A percentile compares a stretch with the other conserved stretches of the same genome.
These are phyloP conservation scores for Myriosclerotinia duriaeana DNA, from an alignment of 2,329 filamentous ascomycete genomes.

Conservation along the genomic window DNA sequence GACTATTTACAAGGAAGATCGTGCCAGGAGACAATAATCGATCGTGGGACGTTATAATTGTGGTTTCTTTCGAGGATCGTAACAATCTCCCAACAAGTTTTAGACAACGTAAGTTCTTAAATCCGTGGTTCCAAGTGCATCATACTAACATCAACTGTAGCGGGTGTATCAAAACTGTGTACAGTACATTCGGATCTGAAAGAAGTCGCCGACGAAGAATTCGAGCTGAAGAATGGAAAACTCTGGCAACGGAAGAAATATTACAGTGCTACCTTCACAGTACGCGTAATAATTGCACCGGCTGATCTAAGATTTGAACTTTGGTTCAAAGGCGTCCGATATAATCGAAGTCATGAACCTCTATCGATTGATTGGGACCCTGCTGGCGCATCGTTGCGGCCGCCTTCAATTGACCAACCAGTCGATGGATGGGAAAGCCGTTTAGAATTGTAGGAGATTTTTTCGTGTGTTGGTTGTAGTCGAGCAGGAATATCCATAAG, in stretches of 20 bases:
- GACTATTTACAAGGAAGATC: slow-evolving; percentile 42
- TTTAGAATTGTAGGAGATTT: neutral
- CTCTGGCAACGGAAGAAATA: slow-evolving; percentile 43
- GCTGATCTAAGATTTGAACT: slow-evolving; percentile 53
- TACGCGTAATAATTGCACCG: slow-evolving; percentile 55
- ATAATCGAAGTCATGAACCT: slow-evolving; percentile 25
- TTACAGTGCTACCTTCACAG: slow-evolving; percentile 48
- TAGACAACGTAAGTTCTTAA: slow-evolving; percentile 41
- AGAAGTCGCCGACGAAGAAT: slow-evolving; percentile 44
- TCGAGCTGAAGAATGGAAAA: slow-evolving; percentile 44
- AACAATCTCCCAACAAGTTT: slow-evolving; percentile 43
- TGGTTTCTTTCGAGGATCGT: slow-evolving; percentile 45
- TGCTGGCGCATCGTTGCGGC: slow-evolving; percentile 18
- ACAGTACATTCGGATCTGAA: slow-evolving; percentile 46
- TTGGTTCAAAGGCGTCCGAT: slow-evolving; percentile 46
- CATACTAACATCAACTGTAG: slow-evolving; percentile 35
- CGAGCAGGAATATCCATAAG: too few species aligned
- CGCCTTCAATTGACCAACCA: slow-evolving; percentile 1
- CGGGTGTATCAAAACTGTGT: slow-evolving; percentile 44
- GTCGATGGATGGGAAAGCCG: slow-evolving; percentile 16
- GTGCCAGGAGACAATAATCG: slow-evolving; percentile 41
- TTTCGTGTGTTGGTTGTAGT: neutral
- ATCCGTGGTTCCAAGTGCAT: neutral
- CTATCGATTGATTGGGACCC: slow-evolving; percentile 25
- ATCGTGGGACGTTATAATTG: slow-evolving; percentile 44